Conservation (phyloP, 495 filamentous ascomycete genomes). For the Patellaria atrata region DNA sequence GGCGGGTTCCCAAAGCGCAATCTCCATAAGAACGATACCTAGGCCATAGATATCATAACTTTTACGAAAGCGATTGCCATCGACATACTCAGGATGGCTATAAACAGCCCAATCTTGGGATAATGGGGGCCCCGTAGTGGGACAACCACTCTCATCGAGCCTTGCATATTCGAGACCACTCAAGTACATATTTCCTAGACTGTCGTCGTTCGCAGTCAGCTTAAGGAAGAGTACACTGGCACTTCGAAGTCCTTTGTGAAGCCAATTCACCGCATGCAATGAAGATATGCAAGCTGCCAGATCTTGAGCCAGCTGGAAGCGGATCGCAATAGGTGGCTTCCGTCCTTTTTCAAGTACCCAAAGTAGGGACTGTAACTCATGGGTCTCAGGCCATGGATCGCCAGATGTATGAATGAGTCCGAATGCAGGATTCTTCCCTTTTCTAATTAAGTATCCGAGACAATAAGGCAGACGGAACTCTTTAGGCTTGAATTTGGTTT, state of each 20-base stretch:
- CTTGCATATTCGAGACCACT: constrained; percentile 39
- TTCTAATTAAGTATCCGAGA: neutral
- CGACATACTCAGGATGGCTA: constrained; percentile 32
- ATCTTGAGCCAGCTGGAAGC: constrained; percentile 6
- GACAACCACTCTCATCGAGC: constrained; percentile 29
- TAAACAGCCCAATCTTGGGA: constrained; percentile 32
- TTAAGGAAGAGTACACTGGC: constrained; percentile 37
- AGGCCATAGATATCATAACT: constrained; percentile 37
- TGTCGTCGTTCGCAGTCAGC: constrained; percentile 13
- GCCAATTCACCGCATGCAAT: constrained; percentile 38
- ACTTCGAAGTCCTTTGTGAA: constrained; percentile 39
- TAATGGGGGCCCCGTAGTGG: constrained; percentile 26
- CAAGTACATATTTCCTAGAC: constrained; percentile 27
- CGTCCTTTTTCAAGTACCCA: neutral
- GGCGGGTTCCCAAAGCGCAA: constrained; percentile 32
- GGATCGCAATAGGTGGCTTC: constrained; percentile 1
- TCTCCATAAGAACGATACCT: constrained; percentile 33
- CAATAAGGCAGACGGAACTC: constrained; percentile 2
- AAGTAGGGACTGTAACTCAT: neutral
- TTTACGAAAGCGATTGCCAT: constrained; percentile 27
- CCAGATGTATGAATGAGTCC: neutral
- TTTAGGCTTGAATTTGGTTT: neutral
- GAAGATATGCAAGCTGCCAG: constrained; percentile 7
- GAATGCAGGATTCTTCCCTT: neutral
- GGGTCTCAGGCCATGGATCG: no score